Percentiles rank a stretch among this genome's conserved stretches.
Evolutionary conservation across 2,329 filamentous ascomycete species (phyloP).

Genomic region (Stenocarpella maydis): DNA sequence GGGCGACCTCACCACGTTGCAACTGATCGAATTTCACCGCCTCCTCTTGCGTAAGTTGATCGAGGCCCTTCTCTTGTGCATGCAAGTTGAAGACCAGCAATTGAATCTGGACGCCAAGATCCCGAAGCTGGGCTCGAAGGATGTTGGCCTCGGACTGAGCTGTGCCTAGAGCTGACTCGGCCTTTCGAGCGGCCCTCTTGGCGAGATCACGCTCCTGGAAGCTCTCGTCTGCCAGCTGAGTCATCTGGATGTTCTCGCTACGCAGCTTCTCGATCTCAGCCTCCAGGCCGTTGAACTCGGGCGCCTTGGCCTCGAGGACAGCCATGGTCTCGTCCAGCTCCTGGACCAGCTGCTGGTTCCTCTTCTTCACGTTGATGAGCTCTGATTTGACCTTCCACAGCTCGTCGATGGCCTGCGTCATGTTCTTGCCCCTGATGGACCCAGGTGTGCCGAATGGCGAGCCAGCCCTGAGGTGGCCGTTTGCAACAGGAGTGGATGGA

Average conservation of each 20-base stretch:
- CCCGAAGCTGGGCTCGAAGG: slow-evolving; percentile 84
- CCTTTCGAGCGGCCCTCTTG: slow-evolving; percentile 80
- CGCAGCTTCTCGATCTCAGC: slow-evolving; percentile 83
- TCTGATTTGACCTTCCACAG: slow-evolving; percentile 74
- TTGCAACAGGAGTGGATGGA: slow-evolving; percentile 68
- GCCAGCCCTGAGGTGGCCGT: slow-evolving; percentile 60
- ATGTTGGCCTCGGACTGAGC: slow-evolving; percentile 77
- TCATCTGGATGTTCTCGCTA: slow-evolving; percentile 84
- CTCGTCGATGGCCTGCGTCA: slow-evolving; percentile 71
- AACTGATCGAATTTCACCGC: slow-evolving; percentile 79
- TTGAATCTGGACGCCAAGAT: slow-evolving; percentile 89
- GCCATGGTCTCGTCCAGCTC: slow-evolving; percentile 87
- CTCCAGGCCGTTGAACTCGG: slow-evolving; percentile 86
- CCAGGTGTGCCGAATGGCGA: slow-evolving; percentile 71
- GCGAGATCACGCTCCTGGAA: slow-evolving; percentile 82
- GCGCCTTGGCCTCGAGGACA: slow-evolving; percentile 84
- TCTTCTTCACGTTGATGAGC: slow-evolving; percentile 76
- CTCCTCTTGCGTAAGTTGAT: slow-evolving; percentile 75
- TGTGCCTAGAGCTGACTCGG: slow-evolving; percentile 74
- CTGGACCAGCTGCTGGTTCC: slow-evolving; percentile 76
- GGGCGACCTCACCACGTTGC: slow-evolving; percentile 76
- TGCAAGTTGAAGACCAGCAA: slow-evolving; percentile 89
- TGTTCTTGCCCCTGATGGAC: slow-evolving; percentile 63
- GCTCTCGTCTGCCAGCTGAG: slow-evolving; percentile 81
- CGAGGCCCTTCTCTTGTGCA: slow-evolving; percentile 79